Percentiles rank a stretch among this genome's conserved stretches.
Conservation (phyloP, 192 early-diverging fungal species). For the Rhizophagus clarus region DNA sequence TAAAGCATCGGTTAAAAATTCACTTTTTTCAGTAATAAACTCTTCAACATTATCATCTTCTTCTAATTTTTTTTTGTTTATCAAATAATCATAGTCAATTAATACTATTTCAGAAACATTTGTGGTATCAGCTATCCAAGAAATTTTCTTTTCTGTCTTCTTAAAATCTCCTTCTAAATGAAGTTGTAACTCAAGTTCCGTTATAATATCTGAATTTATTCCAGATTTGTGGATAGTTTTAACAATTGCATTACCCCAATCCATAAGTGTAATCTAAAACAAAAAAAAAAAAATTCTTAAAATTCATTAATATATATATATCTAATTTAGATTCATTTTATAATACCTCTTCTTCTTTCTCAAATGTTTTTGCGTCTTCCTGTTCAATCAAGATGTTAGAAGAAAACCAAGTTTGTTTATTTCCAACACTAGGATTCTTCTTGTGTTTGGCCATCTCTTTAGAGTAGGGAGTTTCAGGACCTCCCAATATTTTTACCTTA, state of each 20-base stretch:
- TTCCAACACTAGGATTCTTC: constrained; percentile 93
- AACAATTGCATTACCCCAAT: constrained; percentile 98
- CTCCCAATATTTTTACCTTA: constrained; percentile 67
- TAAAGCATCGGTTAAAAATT: constrained; percentile 71
- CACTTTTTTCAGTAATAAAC: constrained; percentile 79
- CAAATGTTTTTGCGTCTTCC: constrained; percentile 82
- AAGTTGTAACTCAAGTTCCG: constrained; percentile 64
- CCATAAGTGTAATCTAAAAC: constrained; percentile 91
- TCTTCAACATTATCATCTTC: constrained; percentile 85
- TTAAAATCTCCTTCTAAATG: constrained; percentile 96
- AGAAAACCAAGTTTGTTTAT: constrained; percentile 81
- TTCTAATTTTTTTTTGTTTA: constrained; percentile 97
- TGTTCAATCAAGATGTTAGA: constrained; percentile 80
- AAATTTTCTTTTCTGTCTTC: constrained; percentile 98
- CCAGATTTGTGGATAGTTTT: constrained; percentile 65
- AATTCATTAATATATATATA: neutral
- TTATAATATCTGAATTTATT: constrained; percentile 56
- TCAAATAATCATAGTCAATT: constrained; percentile 95
- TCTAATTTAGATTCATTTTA: neutral
- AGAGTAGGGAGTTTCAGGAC: constrained; percentile 51
- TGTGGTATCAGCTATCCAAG: constrained; percentile 79
- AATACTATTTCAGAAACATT: constrained; percentile 71
- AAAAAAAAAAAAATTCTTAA: neutral
- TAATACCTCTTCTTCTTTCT: constrained; percentile 79
- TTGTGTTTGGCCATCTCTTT: constrained; percentile 88